phyloP scores from a whole-genome alignment of 1,284 basidiomycete species.

The Cryptococcus jaspeensis region DNA sequence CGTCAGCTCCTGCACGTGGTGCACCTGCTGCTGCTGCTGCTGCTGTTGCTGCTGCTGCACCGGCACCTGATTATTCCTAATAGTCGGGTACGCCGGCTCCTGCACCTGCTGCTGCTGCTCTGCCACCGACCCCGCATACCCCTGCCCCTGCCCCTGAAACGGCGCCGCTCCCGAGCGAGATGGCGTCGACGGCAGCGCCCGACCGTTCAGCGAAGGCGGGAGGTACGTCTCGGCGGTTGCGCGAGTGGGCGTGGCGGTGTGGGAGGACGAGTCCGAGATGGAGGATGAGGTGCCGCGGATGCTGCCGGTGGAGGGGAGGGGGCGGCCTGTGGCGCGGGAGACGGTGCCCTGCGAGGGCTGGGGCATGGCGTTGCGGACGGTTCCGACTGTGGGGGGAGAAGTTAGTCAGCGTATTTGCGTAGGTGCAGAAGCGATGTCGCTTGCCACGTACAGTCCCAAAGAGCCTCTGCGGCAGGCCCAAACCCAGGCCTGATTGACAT shows the following conservation, averaged over 20 bases:
- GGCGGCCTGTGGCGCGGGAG: conserved; percentile 21
- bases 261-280: neutral
- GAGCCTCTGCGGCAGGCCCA: conserved; percentile 71
- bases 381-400: conserved; percentile 40
- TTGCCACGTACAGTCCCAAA: conserved; percentile 84
- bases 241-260: conserved; percentile 3
- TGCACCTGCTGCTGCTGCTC: conserved; percentile 5
- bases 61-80: conserved; percentile 3
- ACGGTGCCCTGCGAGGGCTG: conserved; percentile 26
- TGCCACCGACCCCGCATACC: neutral
- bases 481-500: conserved; percentile 21
- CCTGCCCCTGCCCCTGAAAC: neutral
- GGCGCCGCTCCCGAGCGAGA: neutral
- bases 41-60: conserved; percentile 24
- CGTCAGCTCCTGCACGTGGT: conserved; percentile 43
- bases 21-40: conserved; percentile 12
- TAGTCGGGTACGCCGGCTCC: conserved; percentile 12
- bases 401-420: neutral
- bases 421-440: too few relatives aligned
- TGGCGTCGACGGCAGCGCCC: conserved; percentile 12
- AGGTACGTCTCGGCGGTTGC: conserved; percentile 2
- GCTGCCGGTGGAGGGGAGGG: conserved; percentile 7
- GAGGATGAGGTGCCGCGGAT: neutral
- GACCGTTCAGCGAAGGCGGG: conserved; percentile 17
- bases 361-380: conserved; percentile 43